A percentile compares a stretch with the other conserved stretches of the same genome.
Conservation (phyloP, 306 rosid genomes). For the Prunus mira region DNA sequence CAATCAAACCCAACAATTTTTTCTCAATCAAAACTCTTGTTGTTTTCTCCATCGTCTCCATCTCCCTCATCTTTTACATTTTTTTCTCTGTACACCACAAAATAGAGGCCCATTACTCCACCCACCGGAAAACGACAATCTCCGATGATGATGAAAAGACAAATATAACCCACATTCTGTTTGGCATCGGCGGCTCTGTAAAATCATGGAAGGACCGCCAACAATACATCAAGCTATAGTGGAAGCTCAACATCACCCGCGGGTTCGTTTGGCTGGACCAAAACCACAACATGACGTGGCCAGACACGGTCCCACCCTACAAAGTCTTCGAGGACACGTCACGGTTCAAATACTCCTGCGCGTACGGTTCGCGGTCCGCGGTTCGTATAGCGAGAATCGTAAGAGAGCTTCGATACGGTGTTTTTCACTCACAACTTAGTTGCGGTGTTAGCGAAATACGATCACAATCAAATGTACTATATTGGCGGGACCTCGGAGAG, state of each 20-base stretch:
- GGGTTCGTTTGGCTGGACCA: conserved; percentile 68
- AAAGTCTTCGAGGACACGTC: conserved; percentile 48
- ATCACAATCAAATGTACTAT: conserved; percentile 74
- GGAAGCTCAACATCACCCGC: conserved; percentile 45
- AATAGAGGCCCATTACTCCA: no score
- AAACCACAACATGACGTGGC: conserved; percentile 35
- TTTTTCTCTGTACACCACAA: no score
- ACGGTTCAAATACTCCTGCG: conserved; percentile 47
- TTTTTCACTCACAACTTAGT: conserved; percentile 56
- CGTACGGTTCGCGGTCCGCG: conserved; percentile 47
- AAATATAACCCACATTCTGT: conserved; percentile 54
- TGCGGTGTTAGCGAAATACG: conserved; percentile 59
- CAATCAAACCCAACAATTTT: background rate
- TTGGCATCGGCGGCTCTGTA: conserved; percentile 59
- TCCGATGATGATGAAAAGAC: conserved; percentile 24
- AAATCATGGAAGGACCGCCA: conserved; percentile 47
- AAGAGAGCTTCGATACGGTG: conserved; percentile 74
- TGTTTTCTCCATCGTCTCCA: background rate
- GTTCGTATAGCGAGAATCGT: conserved; percentile 61
- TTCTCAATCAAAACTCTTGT: background rate
- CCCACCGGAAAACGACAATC: no score
- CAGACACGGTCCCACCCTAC: conserved; percentile 32
- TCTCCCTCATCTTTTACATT: background rate
- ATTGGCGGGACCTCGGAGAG: conserved; percentile 76
- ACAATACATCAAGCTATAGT: conserved; percentile 50